Conservation (phyloP, 805 yeast genomes). For the Blastobotrys chiropterorum region DNA sequence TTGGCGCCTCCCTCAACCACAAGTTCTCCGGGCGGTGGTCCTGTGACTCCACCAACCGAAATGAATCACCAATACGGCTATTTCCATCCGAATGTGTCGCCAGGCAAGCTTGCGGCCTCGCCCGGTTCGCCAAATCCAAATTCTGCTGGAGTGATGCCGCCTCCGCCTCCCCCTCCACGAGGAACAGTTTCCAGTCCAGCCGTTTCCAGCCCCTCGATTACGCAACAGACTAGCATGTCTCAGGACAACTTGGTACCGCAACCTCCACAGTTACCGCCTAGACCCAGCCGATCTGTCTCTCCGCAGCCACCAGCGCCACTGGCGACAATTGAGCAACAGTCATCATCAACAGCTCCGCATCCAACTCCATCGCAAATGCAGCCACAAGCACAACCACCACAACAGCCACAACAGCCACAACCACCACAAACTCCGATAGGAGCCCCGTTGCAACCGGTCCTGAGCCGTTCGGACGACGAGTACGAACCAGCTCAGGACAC, state of each 20-base stretch:
- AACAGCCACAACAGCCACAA: neutral
- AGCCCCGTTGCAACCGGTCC: neutral
- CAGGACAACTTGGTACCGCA: neutral
- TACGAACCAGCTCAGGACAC: neutral
- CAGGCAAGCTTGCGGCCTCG: neutral
- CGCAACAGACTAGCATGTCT: neutral
- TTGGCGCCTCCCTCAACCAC: neutral
- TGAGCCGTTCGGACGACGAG: neutral
- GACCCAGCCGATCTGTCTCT: neutral
- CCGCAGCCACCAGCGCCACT: neutral
- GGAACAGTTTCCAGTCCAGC: neutral
- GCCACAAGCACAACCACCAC: neutral
- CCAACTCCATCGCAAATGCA: constrained; percentile 1
- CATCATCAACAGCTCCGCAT: neutral
- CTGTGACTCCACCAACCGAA: neutral
- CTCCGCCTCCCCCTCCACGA: neutral
- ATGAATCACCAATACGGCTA: neutral
- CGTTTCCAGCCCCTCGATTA: neutral
- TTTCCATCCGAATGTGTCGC: neutral
- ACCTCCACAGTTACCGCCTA: neutral
- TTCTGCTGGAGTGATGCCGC: neutral
- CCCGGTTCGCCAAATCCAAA: neutral
- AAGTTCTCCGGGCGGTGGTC: neutral
- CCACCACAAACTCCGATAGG: constrained; percentile 1
- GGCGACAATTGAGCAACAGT: neutral